Conservation (phyloP, 192 early-diverging fungal species). For the Lunasporangiospora selenospora region DNA sequence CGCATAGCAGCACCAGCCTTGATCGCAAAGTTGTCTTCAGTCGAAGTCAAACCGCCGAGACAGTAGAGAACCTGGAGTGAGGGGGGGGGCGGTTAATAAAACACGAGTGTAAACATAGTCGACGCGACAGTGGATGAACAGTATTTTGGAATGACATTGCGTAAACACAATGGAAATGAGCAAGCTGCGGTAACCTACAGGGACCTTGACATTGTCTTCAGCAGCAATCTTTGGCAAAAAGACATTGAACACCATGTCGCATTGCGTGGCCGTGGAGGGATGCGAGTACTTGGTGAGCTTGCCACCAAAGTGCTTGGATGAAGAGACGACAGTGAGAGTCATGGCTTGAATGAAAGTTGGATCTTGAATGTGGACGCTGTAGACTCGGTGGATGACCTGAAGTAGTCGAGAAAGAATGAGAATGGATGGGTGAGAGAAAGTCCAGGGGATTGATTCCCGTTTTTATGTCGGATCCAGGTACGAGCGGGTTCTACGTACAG, state of each 20-base stretch:
- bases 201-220: constrained; percentile 27
- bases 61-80: constrained; percentile 69
- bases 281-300: constrained; percentile 78
- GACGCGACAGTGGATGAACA: constrained; percentile 12
- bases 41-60: constrained; percentile 84
- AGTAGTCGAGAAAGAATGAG: no score
- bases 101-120: background rate
- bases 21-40: constrained; percentile 89
- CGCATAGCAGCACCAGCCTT: constrained; percentile 77
- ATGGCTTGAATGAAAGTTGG: no score
- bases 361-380: no score
- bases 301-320: constrained; percentile 72
- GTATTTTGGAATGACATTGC: no score
- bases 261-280: constrained; percentile 59
- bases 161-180: no score
- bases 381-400: no score
- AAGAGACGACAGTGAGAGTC: constrained; percentile 56
- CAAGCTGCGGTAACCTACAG: constrained; percentile 21
- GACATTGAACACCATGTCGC: constrained; percentile 82
- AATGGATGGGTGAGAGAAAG: no score
- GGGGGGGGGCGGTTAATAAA: background rate
- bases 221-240: constrained; percentile 68
- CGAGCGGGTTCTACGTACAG: no score
- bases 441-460: no score
- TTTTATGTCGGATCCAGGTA: no score